A percentile compares a stretch with the other conserved stretches of the same genome.
phyloP scores from a whole-genome alignment of 2,329 filamentous ascomycete species.

The Pyricularia pennisetigena region DNA sequence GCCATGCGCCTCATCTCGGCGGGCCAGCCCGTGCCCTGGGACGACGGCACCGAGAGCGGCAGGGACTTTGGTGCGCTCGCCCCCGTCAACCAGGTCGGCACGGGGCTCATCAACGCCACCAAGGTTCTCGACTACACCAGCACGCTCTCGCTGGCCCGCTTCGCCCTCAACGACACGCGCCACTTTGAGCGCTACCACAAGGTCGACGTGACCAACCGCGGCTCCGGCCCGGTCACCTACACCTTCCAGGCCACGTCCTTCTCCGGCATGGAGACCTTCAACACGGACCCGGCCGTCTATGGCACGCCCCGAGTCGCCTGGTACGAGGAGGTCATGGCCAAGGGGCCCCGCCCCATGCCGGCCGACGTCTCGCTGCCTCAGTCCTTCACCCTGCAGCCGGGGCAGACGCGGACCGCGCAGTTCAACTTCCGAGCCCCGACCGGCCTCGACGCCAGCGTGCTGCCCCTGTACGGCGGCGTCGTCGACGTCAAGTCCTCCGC shows the following conservation, averaged over 20 bases:
- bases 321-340: conserved; percentile 7
- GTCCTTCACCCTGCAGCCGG: conserved; percentile 14
- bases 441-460: conserved; percentile 12
- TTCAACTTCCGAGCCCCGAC: conserved; percentile 16
- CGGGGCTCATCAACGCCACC: conserved; percentile 29
- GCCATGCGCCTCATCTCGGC: background rate
- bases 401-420: conserved; percentile 14
- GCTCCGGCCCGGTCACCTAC: conserved; percentile 22
- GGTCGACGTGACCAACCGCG: conserved; percentile 26
- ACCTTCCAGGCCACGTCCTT: conserved; percentile 18
- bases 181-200: conserved; percentile 22
- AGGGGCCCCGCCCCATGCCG: conserved; percentile 9
- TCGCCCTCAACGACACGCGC: conserved; percentile 34
- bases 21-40: background rate
- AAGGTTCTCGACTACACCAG: conserved; percentile 28
- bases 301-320: conserved; percentile 8
- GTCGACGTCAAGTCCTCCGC: conserved; percentile 19
- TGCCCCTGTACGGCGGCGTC: conserved; percentile 24
- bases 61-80: background rate
- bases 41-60: background rate
- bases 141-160: conserved; percentile 23
- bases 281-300: background rate
- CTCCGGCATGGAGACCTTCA: conserved; percentile 24
- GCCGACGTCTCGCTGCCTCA: conserved; percentile 7
- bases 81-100: conserved; percentile 28